Evolutionary conservation across 1,284 basidiomycete species (phyloP).

Genomic region (Wolfiporia cocos): DNA sequence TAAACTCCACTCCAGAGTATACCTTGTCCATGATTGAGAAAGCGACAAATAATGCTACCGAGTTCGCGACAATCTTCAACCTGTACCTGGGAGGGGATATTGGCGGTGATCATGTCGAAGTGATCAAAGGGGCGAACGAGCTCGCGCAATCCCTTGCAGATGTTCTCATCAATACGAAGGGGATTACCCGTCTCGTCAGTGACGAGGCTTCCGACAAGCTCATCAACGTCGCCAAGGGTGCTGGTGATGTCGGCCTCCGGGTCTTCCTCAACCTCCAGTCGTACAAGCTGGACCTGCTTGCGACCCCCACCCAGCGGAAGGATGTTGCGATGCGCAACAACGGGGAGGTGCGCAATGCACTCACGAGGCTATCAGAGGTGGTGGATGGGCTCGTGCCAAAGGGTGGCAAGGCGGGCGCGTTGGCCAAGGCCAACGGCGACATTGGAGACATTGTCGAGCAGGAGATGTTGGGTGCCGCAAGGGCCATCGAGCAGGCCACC

Average conservation of each 20-base stretch:
- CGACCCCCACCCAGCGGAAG: conserved; percentile 65
- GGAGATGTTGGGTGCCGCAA: conserved; percentile 93
- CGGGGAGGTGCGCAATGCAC: conserved; percentile 75
- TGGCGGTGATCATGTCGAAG: conserved; percentile 94
- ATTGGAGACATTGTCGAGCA: conserved; percentile 96
- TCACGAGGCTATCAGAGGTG: conserved; percentile 81
- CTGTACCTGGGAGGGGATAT: conserved; percentile 84
- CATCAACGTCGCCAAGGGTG: conserved; percentile 75
- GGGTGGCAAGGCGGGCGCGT: conserved; percentile 61
- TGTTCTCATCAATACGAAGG: conserved; percentile 91
- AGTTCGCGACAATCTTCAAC: conserved; percentile 95
- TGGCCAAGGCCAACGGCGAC: conserved; percentile 84
- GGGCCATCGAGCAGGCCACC: conserved; percentile 92
- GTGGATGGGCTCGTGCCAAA: conserved; percentile 88
- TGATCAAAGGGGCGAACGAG: conserved; percentile 97
- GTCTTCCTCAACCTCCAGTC: conserved; percentile 97
- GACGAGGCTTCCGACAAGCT: conserved; percentile 91
- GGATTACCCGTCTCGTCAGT: conserved; percentile 88
- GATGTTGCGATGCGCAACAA: conserved; percentile 91
- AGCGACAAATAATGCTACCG: conserved; percentile 87
- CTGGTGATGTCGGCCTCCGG: conserved; percentile 85
- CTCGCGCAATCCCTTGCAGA: conserved; percentile 92
- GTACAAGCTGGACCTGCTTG: conserved; percentile 82
- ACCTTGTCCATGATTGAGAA: conserved; percentile 99
- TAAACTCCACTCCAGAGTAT: conserved; percentile 96